Evolutionary conservation across 2,329 filamentous ascomycete genomes (phyloP).

Genomic region (Mycocentrospora acerina): DNA sequence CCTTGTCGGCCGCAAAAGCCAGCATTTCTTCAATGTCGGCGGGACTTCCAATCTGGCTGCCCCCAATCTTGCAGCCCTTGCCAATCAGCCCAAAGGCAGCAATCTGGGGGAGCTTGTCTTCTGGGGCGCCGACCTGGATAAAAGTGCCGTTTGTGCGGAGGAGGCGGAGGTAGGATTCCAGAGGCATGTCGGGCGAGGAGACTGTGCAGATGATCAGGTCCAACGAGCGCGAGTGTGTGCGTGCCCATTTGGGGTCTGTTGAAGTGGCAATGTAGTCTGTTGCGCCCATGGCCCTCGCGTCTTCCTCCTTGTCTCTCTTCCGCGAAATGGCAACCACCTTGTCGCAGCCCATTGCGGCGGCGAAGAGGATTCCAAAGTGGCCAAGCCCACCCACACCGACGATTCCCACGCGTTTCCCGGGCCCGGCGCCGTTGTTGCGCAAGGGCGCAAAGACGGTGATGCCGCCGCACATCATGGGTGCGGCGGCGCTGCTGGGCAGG

Average conservation of each 20-base stretch:
- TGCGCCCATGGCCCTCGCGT: conserved; percentile 64
- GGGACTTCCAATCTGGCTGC: conserved; percentile 55
- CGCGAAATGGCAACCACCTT: conserved; percentile 66
- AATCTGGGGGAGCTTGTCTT: conserved; percentile 57
- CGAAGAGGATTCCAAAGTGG: conserved; percentile 72
- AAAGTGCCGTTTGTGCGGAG: conserved; percentile 63
- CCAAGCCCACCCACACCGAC: conserved; percentile 73
- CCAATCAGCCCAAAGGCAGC: conserved; percentile 60
- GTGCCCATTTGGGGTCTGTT: conserved; percentile 55
- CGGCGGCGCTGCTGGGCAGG: conserved; percentile 53
- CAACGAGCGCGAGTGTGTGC: conserved; percentile 58
- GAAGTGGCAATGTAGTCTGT: conserved; percentile 61
- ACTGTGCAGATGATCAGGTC: conserved; percentile 64
- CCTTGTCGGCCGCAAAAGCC: conserved; percentile 59
- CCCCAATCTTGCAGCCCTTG: conserved; percentile 53
- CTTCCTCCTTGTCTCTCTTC: conserved; percentile 58
- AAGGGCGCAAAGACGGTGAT: conserved; percentile 73
- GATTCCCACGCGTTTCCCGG: conserved; percentile 70
- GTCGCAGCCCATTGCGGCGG: conserved; percentile 69
- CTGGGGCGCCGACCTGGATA: conserved; percentile 69
- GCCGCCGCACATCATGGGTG: conserved; percentile 77
- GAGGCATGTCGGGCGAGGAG: conserved; percentile 61
- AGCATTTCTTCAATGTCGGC: conserved; percentile 64
- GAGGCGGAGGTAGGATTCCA: conserved; percentile 62
- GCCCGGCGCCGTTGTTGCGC: conserved; percentile 65